A percentile compares a stretch with the other conserved stretches of the same genome.
Conservation (phyloP, 2,329 filamentous ascomycete genomes). For the Fusarium sp. region DNA sequence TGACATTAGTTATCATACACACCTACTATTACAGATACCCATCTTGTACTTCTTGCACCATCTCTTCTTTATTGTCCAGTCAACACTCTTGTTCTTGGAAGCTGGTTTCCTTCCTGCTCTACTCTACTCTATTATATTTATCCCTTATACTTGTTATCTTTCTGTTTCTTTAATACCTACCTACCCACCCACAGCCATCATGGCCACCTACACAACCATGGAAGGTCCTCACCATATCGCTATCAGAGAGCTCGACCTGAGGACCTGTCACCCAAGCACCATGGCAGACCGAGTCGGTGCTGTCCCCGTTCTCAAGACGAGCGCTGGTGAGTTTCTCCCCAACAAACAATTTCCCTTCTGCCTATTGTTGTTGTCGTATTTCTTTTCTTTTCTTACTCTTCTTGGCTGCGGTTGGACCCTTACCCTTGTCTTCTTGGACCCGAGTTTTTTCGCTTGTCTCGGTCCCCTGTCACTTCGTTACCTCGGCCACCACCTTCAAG, state of each 20-base stretch:
- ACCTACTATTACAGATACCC: constrained; percentile 13
- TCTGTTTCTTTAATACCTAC: constrained; percentile 12
- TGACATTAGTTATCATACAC: constrained; percentile 24
- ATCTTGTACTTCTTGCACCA: constrained; percentile 23
- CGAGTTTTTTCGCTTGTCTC: constrained; percentile 17
- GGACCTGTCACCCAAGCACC: constrained; percentile 59
- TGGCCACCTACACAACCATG: constrained; percentile 41
- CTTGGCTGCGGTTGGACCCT: constrained; percentile 11
- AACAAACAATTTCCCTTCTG: constrained; percentile 1
- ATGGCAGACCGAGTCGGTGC: constrained; percentile 67
- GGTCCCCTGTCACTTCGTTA: constrained; percentile 35
- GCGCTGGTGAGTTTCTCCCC: constrained; percentile 64
- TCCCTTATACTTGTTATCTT: constrained; percentile 20
- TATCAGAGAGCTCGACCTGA: constrained; percentile 64
- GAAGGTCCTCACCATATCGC: constrained; percentile 50
- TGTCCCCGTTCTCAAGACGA: constrained; percentile 69
- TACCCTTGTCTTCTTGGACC: constrained; percentile 21
- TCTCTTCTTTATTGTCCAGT: constrained; percentile 16
- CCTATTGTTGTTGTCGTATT: constrained; percentile 15
- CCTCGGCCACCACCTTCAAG: constrained; percentile 33
- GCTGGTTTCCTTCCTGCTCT: constrained; percentile 43
- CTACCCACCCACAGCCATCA: constrained; percentile 9
- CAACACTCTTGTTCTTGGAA: constrained; percentile 38
- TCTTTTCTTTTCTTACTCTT: constrained; percentile 8
- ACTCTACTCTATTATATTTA: constrained; percentile 8